Base-by-base conservation (phyloP, 257 asterid species). In the Ilex aquifolium region DNA sequence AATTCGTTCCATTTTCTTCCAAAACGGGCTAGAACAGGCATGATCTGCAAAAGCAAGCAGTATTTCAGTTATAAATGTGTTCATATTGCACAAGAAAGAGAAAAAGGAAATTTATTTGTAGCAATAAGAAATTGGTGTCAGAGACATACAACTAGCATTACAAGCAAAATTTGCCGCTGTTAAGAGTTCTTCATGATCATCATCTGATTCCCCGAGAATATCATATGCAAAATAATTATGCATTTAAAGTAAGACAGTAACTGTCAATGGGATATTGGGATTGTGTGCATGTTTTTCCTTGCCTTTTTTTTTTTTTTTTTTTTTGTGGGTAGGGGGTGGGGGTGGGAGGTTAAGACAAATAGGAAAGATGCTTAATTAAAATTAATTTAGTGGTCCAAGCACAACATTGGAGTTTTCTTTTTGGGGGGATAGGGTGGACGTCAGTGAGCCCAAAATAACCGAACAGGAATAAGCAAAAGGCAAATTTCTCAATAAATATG, bases 121-220 rank as follows among this genome's bases (percentile, higher is more conserved):
- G 53, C 64, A 13, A 31, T n/a, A 31, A 21, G 27, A 16, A 51
- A 6, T 2, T 29, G 63, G 63, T 49, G 32, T 44, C 36, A 50
- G 59, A 69, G 42, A 67, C 87, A 53, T 80, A 92, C 99, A 21
- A 69, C 77, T 79, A 68, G 86, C 83, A 69, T 67, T 83, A 77
- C 77, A 80, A 60, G 95, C 90, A 66, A 75, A 74, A 57, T 79
- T 87, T 55, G 97, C 97, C 57, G 95, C 92, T 56, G 81, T 64
- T 66, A 80, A 44, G 71, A 89, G 89, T 74, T 89, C 99, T 62
- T 92, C 99, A 4, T 78, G 90, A 57, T 87, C 97, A 59, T 91
- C 98, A 55, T 89, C 97, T 53, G 88, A 80, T 75, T 92, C 97
- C 77, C 97, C 99, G 89, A 79, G 72, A 69, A 70, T 42, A 61